A percentile compares a stretch with the other conserved stretches of the same genome.
Evolutionary conservation across 2,329 filamentous ascomycete species (phyloP).

Genomic region (Colletotrichum sp.): DNA sequence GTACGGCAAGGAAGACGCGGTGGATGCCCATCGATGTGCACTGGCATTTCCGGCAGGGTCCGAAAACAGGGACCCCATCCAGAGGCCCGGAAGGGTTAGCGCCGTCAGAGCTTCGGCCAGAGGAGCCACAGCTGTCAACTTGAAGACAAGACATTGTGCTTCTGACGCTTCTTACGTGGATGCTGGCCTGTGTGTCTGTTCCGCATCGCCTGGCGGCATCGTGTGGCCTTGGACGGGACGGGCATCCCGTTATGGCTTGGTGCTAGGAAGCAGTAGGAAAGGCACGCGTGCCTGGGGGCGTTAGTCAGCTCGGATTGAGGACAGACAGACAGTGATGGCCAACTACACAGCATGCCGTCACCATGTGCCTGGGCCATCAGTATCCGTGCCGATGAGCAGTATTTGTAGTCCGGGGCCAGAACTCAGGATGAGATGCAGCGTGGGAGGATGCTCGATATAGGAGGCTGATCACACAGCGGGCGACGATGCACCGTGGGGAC

Average conservation of each 20-base stretch:
- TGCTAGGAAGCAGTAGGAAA: not conserved
- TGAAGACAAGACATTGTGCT: slow-evolving; percentile 9
- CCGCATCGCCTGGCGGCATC: not conserved
- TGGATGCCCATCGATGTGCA: not conserved
- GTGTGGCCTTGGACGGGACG: not conserved
- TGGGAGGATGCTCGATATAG: not conserved
- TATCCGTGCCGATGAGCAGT: not conserved
- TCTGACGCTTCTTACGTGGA: not conserved
- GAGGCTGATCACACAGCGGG: slow-evolving; percentile 1
- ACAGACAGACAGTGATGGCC: not conserved
- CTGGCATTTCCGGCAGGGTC: slow-evolving; percentile 13
- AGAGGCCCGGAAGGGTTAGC: slow-evolving; percentile 5
- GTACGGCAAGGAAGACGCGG: not conserved
- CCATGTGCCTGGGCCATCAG: not conserved
- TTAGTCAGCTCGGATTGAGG: not conserved
- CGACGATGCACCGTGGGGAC: slow-evolving; percentile 8
- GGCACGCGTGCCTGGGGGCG: not conserved
- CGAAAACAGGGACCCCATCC: slow-evolving; percentile 2
- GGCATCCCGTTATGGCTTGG: not conserved
- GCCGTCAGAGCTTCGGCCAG: not conserved
- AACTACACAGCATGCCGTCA: not conserved
- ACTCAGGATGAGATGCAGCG: not conserved
- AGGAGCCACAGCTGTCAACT: slow-evolving; percentile 9
- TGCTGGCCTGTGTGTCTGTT: not conserved
- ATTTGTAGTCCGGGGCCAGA: not conserved